Percentiles rank a stretch among this genome's conserved stretches.
phyloP scores from a whole-genome alignment of 352 stramenopile species.

The Pythium biforme region DNA sequence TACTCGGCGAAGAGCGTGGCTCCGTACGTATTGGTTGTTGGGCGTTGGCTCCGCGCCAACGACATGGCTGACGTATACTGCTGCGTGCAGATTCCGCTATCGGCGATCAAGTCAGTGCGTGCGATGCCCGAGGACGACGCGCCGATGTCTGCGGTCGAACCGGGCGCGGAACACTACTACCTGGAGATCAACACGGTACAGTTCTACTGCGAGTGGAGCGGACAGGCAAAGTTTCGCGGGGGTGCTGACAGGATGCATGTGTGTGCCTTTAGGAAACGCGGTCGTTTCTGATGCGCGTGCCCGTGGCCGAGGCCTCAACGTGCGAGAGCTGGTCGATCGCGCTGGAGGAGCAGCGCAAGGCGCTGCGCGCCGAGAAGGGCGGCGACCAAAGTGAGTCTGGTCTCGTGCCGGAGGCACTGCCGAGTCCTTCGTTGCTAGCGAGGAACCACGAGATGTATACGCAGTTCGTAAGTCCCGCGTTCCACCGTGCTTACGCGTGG shows the following conservation, averaged over 20 bases:
- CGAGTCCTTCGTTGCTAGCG: constrained; percentile 68
- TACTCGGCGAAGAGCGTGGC: constrained; percentile 78
- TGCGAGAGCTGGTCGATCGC: constrained; percentile 84
- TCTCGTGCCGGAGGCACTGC: constrained; percentile 42
- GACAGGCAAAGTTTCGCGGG: background rate
- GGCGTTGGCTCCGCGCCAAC: no score
- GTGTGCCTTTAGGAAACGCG: constrained; percentile 44
- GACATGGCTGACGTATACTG: background rate
- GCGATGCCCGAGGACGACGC: constrained; percentile 80
- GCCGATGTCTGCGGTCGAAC: constrained; percentile 46
- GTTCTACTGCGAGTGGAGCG: background rate
- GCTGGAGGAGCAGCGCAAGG: constrained; percentile 82
- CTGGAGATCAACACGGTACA: constrained; percentile 76
- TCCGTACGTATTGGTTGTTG: no score
- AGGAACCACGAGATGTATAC: constrained; percentile 78
- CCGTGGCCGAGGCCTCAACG: constrained; percentile 66
- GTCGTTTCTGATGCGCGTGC: constrained; percentile 73
- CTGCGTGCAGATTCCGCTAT: constrained; percentile 46
- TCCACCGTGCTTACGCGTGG: constrained; percentile 20
- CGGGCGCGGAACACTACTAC: constrained; percentile 73
- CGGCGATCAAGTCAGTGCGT: constrained; percentile 60
- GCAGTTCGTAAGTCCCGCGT: constrained; percentile 64
- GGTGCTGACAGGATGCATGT: background rate
- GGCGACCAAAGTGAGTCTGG: constrained; percentile 53
- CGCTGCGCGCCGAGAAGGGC: constrained; percentile 43